These are phyloP conservation scores for Lactarius hengduanensis DNA, from an alignment of 768 basidiomycete genomes.

Conservation along the genomic window DNA sequence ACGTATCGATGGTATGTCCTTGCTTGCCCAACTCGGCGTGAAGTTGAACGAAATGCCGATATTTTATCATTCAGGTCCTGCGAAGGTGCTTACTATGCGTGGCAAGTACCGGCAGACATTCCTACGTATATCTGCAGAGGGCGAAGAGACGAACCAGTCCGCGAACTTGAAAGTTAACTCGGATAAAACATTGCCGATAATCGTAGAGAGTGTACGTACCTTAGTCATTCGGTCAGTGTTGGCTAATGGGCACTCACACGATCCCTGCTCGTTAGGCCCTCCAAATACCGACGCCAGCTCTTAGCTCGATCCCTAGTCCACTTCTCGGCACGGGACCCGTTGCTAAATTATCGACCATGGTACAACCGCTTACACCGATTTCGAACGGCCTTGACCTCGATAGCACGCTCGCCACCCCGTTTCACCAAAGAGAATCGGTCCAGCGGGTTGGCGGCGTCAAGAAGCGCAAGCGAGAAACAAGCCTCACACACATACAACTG, in stretches of 20 bases:
- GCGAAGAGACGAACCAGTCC: slow-evolving; percentile 23
- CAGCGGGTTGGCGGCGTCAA: slow-evolving; percentile 2
- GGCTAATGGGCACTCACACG: slow-evolving; percentile 3
- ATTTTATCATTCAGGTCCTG: slow-evolving; percentile 13
- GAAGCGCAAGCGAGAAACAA: slow-evolving; percentile 22
- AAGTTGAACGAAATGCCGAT: background rate
- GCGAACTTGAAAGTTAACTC: slow-evolving; percentile 20
- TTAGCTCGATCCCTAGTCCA: slow-evolving; percentile 2
- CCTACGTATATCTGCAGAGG: slow-evolving; percentile 22
- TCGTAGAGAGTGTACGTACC: slow-evolving; percentile 23
- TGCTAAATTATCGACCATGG: background rate
- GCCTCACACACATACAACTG: background rate
- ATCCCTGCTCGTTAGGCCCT: background rate
- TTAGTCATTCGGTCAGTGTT: background rate
- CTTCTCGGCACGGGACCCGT: background rate
- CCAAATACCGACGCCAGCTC: background rate
- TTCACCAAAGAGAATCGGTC: slow-evolving; percentile 5
- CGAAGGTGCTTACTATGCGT: slow-evolving; percentile 26
- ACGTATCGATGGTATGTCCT: slow-evolving; percentile 60
- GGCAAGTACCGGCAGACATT: slow-evolving; percentile 27
- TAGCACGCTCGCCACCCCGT: background rate
- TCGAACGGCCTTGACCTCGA: slow-evolving; percentile 10
- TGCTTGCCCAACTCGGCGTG: background rate
- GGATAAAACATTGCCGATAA: slow-evolving; percentile 19
- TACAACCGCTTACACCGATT: slow-evolving; percentile 19